These are phyloP conservation scores for Lactarius akahatsu DNA, from an alignment of 768 basidiomycete genomes.

Conservation along the genomic window DNA sequence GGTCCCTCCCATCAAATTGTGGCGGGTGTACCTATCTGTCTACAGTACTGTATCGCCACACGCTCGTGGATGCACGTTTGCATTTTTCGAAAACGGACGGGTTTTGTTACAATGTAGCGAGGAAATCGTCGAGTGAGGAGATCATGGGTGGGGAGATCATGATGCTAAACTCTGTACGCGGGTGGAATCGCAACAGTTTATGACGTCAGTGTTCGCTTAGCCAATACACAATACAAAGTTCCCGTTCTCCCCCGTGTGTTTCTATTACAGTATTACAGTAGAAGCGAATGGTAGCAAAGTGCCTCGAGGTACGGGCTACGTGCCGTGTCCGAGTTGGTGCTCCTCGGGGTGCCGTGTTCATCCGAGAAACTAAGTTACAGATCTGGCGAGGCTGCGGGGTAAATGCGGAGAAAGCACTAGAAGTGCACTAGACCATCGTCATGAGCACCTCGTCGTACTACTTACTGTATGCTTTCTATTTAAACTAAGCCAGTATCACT, in stretches of 20 bases:
- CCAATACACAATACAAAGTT: not conserved
- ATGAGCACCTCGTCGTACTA: not conserved
- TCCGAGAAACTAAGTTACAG: not conserved
- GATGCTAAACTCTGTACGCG: no score
- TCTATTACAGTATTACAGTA: not conserved
- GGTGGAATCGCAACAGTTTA: not conserved
- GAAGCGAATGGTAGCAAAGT: not conserved
- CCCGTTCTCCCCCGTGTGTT: not conserved
- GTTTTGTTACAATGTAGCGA: not conserved
- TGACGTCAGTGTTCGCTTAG: not conserved
- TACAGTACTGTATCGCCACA: not conserved
- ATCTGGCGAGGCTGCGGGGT: no score
- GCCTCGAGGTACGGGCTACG: no score
- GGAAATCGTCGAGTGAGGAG: not conserved
- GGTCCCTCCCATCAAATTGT: not conserved
- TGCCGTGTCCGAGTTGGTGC: no score
- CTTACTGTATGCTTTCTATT: not conserved
- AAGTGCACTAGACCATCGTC: not conserved
- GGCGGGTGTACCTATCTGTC: not conserved
- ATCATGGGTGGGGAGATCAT: not conserved
- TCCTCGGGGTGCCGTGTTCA: not conserved
- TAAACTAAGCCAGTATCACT: not conserved
- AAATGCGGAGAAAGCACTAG: not conserved
- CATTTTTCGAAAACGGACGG: not conserved
- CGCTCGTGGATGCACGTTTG: not conserved